phyloP scores from a whole-genome alignment of 306 rosid genomes.

The Prinsepia uniflora region DNA sequence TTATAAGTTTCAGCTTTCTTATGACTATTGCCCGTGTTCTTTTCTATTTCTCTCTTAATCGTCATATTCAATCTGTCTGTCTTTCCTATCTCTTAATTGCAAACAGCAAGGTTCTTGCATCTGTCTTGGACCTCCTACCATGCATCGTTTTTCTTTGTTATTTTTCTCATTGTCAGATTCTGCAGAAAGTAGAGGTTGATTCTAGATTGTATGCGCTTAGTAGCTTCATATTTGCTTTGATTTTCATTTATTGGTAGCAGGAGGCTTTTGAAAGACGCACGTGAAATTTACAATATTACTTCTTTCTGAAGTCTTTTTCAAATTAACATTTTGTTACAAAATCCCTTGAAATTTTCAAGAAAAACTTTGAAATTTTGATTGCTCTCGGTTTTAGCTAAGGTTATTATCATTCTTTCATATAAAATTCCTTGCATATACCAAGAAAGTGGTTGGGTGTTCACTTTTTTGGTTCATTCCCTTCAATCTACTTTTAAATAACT shows the following conservation, averaged over 20 bases:
- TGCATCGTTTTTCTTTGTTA: background rate
- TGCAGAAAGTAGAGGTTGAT: background rate
- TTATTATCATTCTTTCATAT: too few relatives aligned
- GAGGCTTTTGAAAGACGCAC: background rate
- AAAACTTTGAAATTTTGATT: too few relatives aligned
- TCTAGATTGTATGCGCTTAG: background rate
- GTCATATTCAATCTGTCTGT: background rate
- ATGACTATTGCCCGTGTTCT: background rate
- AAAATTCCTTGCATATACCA: background rate
- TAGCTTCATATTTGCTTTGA: background rate
- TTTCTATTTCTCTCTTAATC: background rate
- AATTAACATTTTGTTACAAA: background rate
- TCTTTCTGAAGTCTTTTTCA: background rate
- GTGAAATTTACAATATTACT: background rate
- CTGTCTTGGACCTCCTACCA: background rate
- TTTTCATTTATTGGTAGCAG: background rate
- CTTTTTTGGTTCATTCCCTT: background rate
- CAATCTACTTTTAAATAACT: too few relatives aligned
- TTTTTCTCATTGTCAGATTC: background rate
- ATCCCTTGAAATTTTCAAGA: too few relatives aligned
- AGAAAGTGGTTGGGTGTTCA: background rate
- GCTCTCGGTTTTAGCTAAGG: too few relatives aligned
- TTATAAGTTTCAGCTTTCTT: background rate
- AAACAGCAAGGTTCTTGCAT: background rate
- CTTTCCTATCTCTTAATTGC: background rate